Base-by-base conservation (phyloP, 2,329 filamentous ascomycete species). In the Alternaria consortialis region DNA sequence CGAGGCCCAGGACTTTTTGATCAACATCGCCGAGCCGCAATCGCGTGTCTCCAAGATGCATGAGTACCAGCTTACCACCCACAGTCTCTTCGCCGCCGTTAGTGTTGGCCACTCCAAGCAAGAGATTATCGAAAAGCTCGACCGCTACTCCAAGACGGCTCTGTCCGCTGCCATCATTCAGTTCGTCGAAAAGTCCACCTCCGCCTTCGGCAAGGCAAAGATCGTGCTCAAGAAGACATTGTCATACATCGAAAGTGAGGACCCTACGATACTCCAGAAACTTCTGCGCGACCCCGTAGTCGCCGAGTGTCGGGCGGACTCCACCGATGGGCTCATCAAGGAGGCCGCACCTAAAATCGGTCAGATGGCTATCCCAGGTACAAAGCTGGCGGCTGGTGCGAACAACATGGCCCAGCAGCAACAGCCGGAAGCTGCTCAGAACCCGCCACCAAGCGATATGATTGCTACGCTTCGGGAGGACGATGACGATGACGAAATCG, bases 141-240 rank as follows among this genome's bases (percentile, higher is more conserved):
- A 97, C 70, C 87, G 90, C 37, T 90, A 97, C 68, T 92, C 93
- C 17, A 98, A 98, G 82, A 96, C 91, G 2, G 89, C 91, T 7
- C 83, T 98, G 12, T 93, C 94, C 0, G 86, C 91, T n/a, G 87
- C 89, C 48, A 91, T 98, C 63, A 87, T 89, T 63, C 83, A 87
- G 8, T 97, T 94, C 77, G 94, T 91, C 66, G 84, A 94, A 67
- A 88, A 88, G 62, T 95, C 93, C 64, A 97, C 93, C 6, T 89
- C 92, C 66, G 95, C 92, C 53, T 98, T 95, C 76, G 95, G 95
- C 66, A 98, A 97, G 80, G 93, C 97, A 56, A 95, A 97, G 78
- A 87, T 98, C 54, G 95, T 98, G 44, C 80, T 98, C 65, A 97
- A 97, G 78, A 91, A 97, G 72, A 98, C 94, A 64, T 91, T 92